Evolutionary conservation across 176 grass and related monocot species (phyloP).

Genomic region (Hordeum marinum): DNA sequence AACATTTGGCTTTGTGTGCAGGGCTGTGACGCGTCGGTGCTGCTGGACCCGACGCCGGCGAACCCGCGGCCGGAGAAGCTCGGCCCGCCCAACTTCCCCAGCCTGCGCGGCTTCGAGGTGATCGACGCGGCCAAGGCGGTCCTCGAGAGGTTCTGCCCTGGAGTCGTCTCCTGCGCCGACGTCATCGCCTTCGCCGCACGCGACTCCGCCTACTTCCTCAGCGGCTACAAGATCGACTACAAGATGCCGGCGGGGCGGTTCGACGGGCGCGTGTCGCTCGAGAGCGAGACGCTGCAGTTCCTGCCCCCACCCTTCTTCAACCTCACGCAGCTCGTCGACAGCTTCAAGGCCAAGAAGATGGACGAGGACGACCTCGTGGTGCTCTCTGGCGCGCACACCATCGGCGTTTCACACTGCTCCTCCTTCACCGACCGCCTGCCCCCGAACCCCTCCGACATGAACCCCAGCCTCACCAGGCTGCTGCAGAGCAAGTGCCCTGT

Average conservation of each 20-base stretch:
- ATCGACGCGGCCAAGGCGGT: conserved; percentile 41
- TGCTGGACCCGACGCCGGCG: neutral
- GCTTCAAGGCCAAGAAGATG: conserved; percentile 39
- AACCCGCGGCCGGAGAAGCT: conserved; percentile 1
- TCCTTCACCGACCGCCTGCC: conserved; percentile 40
- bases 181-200: conserved; percentile 25
- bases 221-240: conserved; percentile 14
- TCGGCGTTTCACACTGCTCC: conserved; percentile 49
- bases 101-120: conserved; percentile 39
- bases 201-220: conserved; percentile 4
- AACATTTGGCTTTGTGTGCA: neutral
- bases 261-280: conserved; percentile 38
- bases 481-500: conserved; percentile 26
- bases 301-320: conserved; percentile 3
- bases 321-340: conserved; percentile 1
- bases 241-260: conserved; percentile 19
- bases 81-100: neutral
- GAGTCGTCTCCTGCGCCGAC: conserved; percentile 35
- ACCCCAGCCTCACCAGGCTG: neutral
- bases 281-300: conserved; percentile 25
- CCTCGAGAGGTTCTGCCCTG: conserved; percentile 15
- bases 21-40: conserved; percentile 8
- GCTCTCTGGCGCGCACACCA: conserved; percentile 50
- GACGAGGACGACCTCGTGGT: conserved; percentile 29
- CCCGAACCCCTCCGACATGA: conserved; percentile 24